phyloP scores from a whole-genome alignment of 371 early-diverging fungal species.

The Haplosporangium sp. region DNA sequence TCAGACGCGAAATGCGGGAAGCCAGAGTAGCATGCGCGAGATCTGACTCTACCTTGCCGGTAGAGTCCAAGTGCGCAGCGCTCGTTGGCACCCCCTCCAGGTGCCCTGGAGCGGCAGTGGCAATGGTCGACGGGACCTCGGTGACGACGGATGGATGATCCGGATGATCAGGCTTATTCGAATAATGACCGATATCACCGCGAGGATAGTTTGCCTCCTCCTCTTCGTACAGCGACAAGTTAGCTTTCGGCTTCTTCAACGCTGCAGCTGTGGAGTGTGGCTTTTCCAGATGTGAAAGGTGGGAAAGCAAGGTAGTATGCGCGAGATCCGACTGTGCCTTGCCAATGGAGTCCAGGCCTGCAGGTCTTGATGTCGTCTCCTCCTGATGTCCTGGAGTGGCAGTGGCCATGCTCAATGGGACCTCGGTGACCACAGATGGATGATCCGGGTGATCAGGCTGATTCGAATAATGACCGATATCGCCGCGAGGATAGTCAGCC shows the following conservation, averaged over 20 bases:
- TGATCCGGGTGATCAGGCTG: conserved; percentile 5
- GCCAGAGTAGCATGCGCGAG: neutral
- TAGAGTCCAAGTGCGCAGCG: neutral
- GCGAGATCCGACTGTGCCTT: neutral
- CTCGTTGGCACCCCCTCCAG: neutral
- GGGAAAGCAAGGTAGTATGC: neutral
- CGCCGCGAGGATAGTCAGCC: conserved; percentile 18
- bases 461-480: conserved; percentile 5
- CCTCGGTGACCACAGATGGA: neutral
- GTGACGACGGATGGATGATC: neutral
- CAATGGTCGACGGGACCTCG: neutral
- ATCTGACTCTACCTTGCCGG: neutral
- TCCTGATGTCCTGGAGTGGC: neutral
- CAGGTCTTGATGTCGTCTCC: neutral
- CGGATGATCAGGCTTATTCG: conserved; percentile 15
- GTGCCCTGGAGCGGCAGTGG: neutral
- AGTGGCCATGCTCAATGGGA: neutral
- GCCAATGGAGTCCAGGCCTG: neutral
- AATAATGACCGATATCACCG: neutral
- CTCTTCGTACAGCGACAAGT: conserved; percentile 3
- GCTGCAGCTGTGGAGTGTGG: conserved; percentile 13
- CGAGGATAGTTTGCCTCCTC: conserved; percentile 21
- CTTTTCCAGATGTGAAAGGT: neutral
- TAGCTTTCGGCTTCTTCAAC: conserved; percentile 2
- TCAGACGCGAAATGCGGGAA: neutral